Conservation (phyloP, 75 land plant species). For the Sequoia sempervirens region DNA sequence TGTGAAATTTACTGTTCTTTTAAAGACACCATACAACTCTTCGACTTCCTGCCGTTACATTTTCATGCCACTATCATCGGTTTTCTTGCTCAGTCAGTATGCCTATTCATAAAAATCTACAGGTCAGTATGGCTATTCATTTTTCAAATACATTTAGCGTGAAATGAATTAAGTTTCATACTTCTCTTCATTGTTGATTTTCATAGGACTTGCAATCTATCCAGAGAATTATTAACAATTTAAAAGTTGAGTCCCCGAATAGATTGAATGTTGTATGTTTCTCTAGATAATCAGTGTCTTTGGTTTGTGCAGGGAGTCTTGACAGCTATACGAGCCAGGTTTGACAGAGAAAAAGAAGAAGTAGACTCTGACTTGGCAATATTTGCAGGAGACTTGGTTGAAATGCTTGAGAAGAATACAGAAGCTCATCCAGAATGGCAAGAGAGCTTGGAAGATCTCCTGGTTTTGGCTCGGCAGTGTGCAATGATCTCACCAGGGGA, state of each 20-base stretch:
- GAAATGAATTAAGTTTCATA: background rate
- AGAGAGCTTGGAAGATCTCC: constrained; percentile 83
- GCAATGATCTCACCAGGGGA: constrained; percentile 72
- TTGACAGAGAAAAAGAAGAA: constrained; percentile 96
- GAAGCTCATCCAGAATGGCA: constrained; percentile 85
- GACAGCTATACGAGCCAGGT: constrained; percentile 65
- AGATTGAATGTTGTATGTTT: background rate
- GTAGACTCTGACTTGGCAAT: constrained; percentile 85
- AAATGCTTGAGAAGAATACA: constrained; percentile 74
- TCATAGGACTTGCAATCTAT: background rate
- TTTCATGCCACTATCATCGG: no score
- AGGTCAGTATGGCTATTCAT: constrained; percentile 41
- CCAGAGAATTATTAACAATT: background rate
- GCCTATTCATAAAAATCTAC: constrained; percentile 36
- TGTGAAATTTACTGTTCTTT: no score
- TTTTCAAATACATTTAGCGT: background rate
- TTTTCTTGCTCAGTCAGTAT: no score
- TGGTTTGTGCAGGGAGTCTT: constrained; percentile 61
- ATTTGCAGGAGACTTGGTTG: constrained; percentile 91
- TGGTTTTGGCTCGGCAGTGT: constrained; percentile 84
- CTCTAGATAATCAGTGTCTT: background rate
- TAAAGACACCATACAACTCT: no score
- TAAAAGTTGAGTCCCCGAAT: background rate
- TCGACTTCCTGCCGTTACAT: no score
- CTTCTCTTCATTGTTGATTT: background rate